Percentiles rank a stretch among this genome's conserved stretches.
These are phyloP conservation scores for Mycena floridula DNA, from an alignment of 768 basidiomycete species.

Conservation along the genomic window DNA sequence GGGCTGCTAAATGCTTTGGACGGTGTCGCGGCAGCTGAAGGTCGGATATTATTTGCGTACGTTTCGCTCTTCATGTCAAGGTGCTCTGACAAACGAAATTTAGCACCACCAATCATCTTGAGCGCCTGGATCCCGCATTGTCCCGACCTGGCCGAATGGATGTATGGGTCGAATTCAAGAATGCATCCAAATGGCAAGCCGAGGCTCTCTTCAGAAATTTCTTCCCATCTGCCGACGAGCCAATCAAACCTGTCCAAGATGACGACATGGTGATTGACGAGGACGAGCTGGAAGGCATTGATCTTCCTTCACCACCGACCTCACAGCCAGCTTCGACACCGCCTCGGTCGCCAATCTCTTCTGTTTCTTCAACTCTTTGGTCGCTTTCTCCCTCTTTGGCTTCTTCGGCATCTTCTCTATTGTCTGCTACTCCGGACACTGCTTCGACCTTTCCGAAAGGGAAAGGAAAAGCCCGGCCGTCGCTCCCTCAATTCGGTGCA, in stretches of 20 bases:
- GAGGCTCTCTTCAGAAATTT: conserved; percentile 86
- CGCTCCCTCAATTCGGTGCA: conserved; percentile 41
- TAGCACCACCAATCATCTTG: conserved; percentile 88
- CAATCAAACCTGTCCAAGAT: conserved; percentile 17
- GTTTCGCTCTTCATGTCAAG: conserved; percentile 26
- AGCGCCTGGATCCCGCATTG: conserved; percentile 83
- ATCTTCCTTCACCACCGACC: conserved; percentile 15
- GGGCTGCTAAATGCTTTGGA: conserved; percentile 83
- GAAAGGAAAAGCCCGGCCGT: conserved; percentile 4
- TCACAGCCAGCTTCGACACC: conserved; percentile 12
- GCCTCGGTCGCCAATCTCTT: conserved; percentile 8
- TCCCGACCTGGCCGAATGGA: conserved; percentile 92
- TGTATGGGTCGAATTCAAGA: conserved; percentile 88
- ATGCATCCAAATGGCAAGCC: conserved; percentile 80
- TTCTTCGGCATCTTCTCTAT: conserved; percentile 42
- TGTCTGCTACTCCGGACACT: conserved; percentile 36
- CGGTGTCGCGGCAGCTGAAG: conserved; percentile 83
- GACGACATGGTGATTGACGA: conserved; percentile 21
- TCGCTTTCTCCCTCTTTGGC: conserved; percentile 31
- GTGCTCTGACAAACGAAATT: conserved; percentile 9
- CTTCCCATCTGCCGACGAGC: conserved; percentile 69
- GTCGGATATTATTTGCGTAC: conserved; percentile 83
- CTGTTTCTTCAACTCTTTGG: conserved; percentile 35
- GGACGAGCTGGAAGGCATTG: conserved; percentile 19
- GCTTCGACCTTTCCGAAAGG: conserved; percentile 33